Base-by-base conservation (phyloP, 345 rosid species). In the Hevea brasiliensis region DNA sequence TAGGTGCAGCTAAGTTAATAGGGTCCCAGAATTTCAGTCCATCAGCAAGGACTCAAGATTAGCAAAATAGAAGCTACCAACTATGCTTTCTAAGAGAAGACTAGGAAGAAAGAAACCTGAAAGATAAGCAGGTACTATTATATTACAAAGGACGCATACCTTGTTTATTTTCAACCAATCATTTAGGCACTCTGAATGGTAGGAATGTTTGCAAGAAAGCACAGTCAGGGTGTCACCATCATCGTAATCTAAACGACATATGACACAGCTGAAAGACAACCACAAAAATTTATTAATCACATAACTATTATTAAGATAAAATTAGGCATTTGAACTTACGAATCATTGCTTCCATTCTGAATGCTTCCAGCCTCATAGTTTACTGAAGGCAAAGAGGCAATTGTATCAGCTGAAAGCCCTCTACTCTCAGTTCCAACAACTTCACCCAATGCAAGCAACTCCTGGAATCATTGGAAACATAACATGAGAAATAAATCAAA, bases 161-260 rank as follows among this genome's bases (percentile, higher is more conserved):
- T 86, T 96, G 82, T 93, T 96, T 86, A 93, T 93, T 77, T 91
- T 82, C 87, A 96, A 87, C 99, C 99, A 96, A 80, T 91, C 84
- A 71, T 89, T 89, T 80, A 96, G 86, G 88, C 99, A 96, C 65
- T 89, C 99, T 15, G 92, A 80, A 77, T 96, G 99, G 80, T 96
- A 96, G 0, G 96, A 85, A 79, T 96, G 99, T 67, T 89, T 90
- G 91, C 99, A 96, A 56, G 96, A 83, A 75, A 96, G 99, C 61
- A 87, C 55, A 15, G 91, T 90, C 80, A 96, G 74, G 65, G 87
- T 85, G 76, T 96, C 99, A 47, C 79, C 92, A 78, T 90, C 92
- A 81, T 96, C 98, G 35, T 84, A 95, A 72, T 92, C 99, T 80
- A 89, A 73, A 45, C 97, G 93, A 79, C 99, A 95, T 70, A 91